A percentile compares a stretch with the other conserved stretches of the same genome.
Evolutionary conservation across 306 rosid species (phyloP).

Genomic region (Glycine soja): DNA sequence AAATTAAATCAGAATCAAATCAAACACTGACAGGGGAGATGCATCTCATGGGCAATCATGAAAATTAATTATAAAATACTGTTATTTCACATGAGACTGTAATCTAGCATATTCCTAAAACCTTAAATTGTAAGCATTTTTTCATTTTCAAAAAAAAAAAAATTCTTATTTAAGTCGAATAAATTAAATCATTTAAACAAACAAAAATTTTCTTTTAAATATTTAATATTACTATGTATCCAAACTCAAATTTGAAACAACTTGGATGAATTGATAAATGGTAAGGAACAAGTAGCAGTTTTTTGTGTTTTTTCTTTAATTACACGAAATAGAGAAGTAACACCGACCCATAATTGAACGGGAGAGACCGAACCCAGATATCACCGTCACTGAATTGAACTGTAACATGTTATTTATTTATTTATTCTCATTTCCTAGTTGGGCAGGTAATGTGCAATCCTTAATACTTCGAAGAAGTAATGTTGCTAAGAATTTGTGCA

Average conservation of each 20-base stretch:
- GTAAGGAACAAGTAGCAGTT: not conserved
- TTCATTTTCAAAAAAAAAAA: too few relatives aligned
- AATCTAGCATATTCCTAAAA: too few relatives aligned
- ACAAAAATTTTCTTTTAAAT: too few relatives aligned
- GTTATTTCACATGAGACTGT: not conserved
- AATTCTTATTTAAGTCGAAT: too few relatives aligned
- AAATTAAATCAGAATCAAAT: conserved; percentile 5
- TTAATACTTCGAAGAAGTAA: not conserved
- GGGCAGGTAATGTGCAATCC: not conserved
- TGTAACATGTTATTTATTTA: not conserved
- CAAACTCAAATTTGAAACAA: not conserved
- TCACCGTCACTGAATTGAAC: conserved; percentile 24
- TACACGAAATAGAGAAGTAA: not conserved
- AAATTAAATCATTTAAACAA: too few relatives aligned
- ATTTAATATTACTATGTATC: too few relatives aligned
- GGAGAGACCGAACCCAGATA: conserved; percentile 3
- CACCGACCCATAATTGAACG: not conserved
- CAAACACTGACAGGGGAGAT: not conserved
- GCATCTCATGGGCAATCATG: not conserved
- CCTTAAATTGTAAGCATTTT: too few relatives aligned
- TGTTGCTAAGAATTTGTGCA: not conserved
- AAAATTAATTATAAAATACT: not conserved
- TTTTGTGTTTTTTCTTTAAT: too few relatives aligned
- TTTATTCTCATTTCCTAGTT: not conserved
- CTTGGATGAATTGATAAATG: too few relatives aligned